phyloP scores from a whole-genome alignment of 805 yeast genomes.

The Kodamaea hsintzibuensis region DNA sequence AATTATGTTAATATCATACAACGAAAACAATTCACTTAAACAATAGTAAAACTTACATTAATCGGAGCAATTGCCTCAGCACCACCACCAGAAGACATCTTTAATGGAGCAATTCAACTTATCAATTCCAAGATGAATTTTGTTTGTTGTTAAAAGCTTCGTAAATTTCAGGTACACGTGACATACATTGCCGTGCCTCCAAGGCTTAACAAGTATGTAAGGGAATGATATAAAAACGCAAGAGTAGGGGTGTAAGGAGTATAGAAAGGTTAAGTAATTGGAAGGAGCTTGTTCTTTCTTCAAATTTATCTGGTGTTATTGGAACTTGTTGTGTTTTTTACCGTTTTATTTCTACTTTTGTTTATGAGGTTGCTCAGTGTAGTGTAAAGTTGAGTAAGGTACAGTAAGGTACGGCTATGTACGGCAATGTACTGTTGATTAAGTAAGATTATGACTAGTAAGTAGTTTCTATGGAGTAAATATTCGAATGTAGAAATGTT shows the following conservation, averaged over 20 bases:
- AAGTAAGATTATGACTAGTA: no score
- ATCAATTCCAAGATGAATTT: not conserved
- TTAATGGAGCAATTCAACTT: not conserved
- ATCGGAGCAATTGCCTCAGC: constrained; percentile 9
- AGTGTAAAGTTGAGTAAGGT: no score
- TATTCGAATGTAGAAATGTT: no score
- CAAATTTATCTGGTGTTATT: no score
- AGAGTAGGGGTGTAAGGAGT: not conserved
- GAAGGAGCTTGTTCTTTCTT: not conserved
- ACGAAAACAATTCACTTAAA: not conserved
- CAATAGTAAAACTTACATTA: constrained; percentile 8
- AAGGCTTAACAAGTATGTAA: not conserved
- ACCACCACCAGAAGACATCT: constrained; percentile 8
- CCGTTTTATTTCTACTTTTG: no score
- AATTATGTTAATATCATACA: constrained; percentile 15
- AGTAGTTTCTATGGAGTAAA: no score
- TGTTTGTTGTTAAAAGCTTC: constrained; percentile 4
- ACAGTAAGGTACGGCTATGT: no score
- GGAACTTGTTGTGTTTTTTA: no score
- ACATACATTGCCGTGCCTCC: not conserved
- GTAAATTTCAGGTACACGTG: constrained; percentile 8
- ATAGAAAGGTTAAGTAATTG: not conserved
- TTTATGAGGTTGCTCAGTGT: no score
- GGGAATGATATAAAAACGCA: not conserved
- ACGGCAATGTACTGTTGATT: no score